These are phyloP conservation scores for Phylloporus sp. DNA, from an alignment of 768 basidiomycete species.

Conservation along the genomic window DNA sequence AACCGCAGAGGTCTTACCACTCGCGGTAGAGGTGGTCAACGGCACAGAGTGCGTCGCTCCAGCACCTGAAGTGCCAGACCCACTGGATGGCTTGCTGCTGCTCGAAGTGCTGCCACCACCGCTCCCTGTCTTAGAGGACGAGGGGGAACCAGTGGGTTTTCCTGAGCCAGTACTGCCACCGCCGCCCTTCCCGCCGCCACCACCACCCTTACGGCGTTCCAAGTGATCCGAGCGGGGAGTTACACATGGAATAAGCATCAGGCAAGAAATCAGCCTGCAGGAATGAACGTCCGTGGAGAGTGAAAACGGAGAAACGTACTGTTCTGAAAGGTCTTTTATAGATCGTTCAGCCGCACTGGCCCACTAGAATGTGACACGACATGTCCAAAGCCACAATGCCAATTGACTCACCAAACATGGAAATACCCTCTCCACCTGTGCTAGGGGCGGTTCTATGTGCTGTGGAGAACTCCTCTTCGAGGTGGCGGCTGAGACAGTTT, in stretches of 20 bases:
- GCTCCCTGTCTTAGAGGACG: slow-evolving; percentile 1
- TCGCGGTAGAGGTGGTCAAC: slow-evolving; percentile 13
- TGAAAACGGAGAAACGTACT: too few relatives aligned
- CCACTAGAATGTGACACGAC: too few relatives aligned
- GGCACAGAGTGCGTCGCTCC: slow-evolving; percentile 18
- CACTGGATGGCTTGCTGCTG: slow-evolving; percentile 2
- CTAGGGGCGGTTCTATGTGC: too few relatives aligned
- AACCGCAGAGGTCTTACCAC: slow-evolving; percentile 25
- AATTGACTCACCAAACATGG: too few relatives aligned
- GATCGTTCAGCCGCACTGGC: neutral
- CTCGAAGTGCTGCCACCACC: neutral
- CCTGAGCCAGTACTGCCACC: slow-evolving; percentile 11
- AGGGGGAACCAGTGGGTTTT: slow-evolving; percentile 6
- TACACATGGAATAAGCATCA: slow-evolving; percentile 23
- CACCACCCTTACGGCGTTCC: slow-evolving; percentile 32
- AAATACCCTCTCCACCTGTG: too few relatives aligned
- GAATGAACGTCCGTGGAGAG: neutral
- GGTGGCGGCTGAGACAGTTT: neutral
- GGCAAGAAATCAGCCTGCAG: neutral
- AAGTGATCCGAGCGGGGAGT: slow-evolving; percentile 5
- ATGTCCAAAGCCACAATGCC: too few relatives aligned
- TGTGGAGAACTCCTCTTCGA: too few relatives aligned
- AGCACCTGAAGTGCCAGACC: neutral
- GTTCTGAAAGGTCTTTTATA: neutral
- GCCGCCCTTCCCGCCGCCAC: slow-evolving; percentile 23